Conservation (phyloP, 2,329 filamentous ascomycete genomes). For the Penicillium thymicola region DNA sequence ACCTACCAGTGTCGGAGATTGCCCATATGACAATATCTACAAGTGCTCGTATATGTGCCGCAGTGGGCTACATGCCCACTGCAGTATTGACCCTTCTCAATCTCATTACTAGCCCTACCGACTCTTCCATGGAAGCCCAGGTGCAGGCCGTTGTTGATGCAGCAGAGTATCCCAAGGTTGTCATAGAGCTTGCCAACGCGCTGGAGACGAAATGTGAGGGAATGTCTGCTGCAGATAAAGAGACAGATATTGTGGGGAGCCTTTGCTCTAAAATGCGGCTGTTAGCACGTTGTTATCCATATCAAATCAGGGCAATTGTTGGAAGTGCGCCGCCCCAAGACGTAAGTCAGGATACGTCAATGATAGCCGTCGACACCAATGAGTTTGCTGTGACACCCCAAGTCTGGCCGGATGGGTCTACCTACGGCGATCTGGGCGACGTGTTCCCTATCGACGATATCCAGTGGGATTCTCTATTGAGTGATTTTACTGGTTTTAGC, state of each 20-base stretch:
- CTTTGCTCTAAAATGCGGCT: neutral
- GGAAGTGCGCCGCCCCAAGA: neutral
- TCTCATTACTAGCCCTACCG: neutral
- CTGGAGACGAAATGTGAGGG: neutral
- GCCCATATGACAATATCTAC: neutral
- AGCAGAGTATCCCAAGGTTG: neutral
- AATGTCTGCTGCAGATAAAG: neutral
- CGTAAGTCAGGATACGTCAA: neutral
- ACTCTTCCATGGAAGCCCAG: neutral
- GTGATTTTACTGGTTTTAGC: neutral
- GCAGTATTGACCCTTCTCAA: neutral
- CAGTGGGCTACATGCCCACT: neutral
- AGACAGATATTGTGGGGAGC: neutral
- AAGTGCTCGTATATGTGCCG: neutral
- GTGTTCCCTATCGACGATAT: neutral
- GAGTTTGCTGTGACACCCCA: neutral
- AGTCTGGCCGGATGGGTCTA: neutral
- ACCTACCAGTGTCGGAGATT: neutral
- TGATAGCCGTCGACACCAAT: neutral
- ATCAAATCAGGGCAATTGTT: neutral
- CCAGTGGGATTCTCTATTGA: neutral
- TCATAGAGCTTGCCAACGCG: neutral
- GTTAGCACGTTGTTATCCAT: neutral
- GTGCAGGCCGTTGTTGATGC: neutral
- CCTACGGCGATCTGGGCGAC: neutral